Evolutionary conservation across 768 basidiomycete species (phyloP), one percentile per base, ranked within the genome.

Genomic region (Daedaleopsis sinensis): DNA sequence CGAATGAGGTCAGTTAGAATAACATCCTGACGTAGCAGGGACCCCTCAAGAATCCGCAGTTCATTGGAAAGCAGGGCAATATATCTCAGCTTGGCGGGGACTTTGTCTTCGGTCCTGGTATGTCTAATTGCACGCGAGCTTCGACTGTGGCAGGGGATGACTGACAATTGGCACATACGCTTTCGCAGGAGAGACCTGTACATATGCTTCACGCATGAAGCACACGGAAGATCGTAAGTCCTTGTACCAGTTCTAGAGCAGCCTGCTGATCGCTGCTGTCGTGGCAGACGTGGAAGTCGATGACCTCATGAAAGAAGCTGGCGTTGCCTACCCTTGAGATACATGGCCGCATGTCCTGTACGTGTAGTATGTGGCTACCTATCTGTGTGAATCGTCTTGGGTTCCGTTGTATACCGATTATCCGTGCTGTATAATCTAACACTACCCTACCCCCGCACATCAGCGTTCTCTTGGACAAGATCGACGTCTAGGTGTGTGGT

Each of bases 31-130:
- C 44, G 42, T n/a, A 67, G 67, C 52, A 61, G 8, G 68, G 67
- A 6, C 62, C 66, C 21, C 27, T 85, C 11, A 79, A 76, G 69
- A 70, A 80, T 38, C 80, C 81, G 0, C 65, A 64, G 1, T 72
- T 81, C 18, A 74, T 85, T n/a, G 86, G 85, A 0, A 86, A 86
- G 67, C 82, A 86, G 57, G 88, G 87, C 0, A 84, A 86, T 52
- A 65, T 83, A n/a, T 78, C 80, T 0, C 86, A 89, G 67, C 72
- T 86, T 0, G 87, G 87, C 5, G 86, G 85, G 3, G 87, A 89
- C 24, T 88, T 87, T 55, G 70, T 89, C 13, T 75, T 88, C 52
- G 84, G 83, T 21, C 83, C 84, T 19, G 84, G 84, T 85, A 63
- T 36, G 74, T 65, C 35, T 47, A 16, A 36, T n/a, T n/a, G 12